Base-by-base conservation (phyloP, 2,329 filamentous ascomycete genomes). In the Ambrosiella cleistominuta region DNA sequence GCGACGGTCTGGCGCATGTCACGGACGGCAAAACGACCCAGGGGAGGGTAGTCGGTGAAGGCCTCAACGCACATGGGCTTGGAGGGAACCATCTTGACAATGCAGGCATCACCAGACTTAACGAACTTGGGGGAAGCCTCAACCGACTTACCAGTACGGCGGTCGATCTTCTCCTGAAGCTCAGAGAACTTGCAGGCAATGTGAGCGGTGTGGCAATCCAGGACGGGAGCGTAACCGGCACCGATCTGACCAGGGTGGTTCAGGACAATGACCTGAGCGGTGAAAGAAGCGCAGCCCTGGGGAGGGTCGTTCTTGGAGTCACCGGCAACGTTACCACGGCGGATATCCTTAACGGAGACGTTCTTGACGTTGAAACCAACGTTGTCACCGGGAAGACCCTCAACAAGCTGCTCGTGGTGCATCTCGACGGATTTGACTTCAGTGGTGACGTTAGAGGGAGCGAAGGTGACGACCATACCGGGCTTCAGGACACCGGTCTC, bases 281-380 rank as follows among this genome's bases (percentile, higher is more conserved):
- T 94, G 89, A 98, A 98, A 70, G 86, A 90, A 70, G 91, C 89
- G 71, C 82, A 83, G 70, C 81, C 93, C 73, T 77, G 73, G 66
- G 93, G 88, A 69, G 93, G 93, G 80, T 98, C 93, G 82, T 95
- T 94, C 90, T 98, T 98, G 83, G 88, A 91, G 88, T 98, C 93
- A 88, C 89, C 88, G 70, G 87, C 87, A 69, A 98, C 93, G 85
- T 98, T 97, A 73, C 93, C 93, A 95, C 93, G 93, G 78, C 93
- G 93, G 73, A 98, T 95, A 76, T 98, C 93, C 90, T 98, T 98
- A 80, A 98, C 93, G 76, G 93, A 97, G 71, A 98, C 93, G 93
- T 98, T 98, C 90, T 98, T 98, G 80, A 98, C 91, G 88, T 98
- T 98, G 90, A 98, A 98, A 70, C 93, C 93, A 75, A 98, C 93